These are phyloP conservation scores for Agastache rugosa DNA, from an alignment of 257 asterid species.

Conservation along the genomic window DNA sequence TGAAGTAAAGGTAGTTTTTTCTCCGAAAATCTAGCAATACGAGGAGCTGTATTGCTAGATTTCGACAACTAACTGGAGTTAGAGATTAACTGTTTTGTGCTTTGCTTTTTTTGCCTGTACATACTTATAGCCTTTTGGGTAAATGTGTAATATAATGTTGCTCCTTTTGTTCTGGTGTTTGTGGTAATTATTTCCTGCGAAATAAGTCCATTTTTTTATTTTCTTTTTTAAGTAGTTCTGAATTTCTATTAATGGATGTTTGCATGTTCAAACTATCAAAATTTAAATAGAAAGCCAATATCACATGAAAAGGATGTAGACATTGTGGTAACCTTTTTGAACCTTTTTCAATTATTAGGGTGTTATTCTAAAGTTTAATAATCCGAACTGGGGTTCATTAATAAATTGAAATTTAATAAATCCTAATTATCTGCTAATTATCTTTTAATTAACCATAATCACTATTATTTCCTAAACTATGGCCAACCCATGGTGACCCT, in stretches of 20 bases:
- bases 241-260: background rate
- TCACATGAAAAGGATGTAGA: background rate
- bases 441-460: too few relatives aligned
- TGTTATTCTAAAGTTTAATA: too few relatives aligned
- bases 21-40: slow-evolving; percentile 33
- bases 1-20: slow-evolving; percentile 35
- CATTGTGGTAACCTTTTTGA: background rate
- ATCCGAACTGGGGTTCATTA: too few relatives aligned
- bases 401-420: too few relatives aligned
- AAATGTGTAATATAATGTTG: slow-evolving; percentile 45
- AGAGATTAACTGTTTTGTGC: slow-evolving; percentile 34
- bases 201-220: background rate
- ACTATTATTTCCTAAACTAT: too few relatives aligned
- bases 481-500: too few relatives aligned
- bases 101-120: slow-evolving; percentile 35
- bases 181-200: background rate
- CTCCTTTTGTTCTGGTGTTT: slow-evolving; percentile 28
- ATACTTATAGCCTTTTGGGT: slow-evolving; percentile 38
- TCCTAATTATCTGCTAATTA: too few relatives aligned
- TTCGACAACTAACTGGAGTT: slow-evolving; percentile 51
- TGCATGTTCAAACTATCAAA: background rate
- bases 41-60: slow-evolving; percentile 24
- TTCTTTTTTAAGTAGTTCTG: background rate
- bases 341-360: background rate
- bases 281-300: background rate